Conservation (phyloP, 768 basidiomycete species). For the Mycena rosella region DNA sequence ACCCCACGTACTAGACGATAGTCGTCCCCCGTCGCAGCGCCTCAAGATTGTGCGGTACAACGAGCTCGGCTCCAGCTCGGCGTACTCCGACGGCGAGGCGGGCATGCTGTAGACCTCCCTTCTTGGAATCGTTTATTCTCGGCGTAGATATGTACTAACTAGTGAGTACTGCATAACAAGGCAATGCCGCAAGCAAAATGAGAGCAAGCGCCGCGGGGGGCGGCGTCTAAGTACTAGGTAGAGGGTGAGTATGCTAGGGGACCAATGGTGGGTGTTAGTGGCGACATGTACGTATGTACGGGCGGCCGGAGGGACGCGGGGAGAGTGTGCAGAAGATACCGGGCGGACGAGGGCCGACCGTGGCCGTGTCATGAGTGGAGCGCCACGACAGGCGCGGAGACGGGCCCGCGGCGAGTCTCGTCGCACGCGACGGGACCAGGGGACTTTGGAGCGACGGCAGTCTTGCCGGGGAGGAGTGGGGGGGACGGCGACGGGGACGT, state of each 20-base stretch:
- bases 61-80: constrained; percentile 69
- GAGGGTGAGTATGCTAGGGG: constrained; percentile 25
- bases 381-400: constrained; percentile 6
- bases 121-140: constrained; percentile 21
- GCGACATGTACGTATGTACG: constrained; percentile 11
- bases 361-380: constrained; percentile 8
- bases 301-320: constrained; percentile 14
- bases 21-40: constrained; percentile 79
- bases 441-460: constrained; percentile 40
- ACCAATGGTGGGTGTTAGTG: not conserved
- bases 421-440: constrained; percentile 5
- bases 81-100: constrained; percentile 57
- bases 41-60: constrained; percentile 74
- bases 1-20: constrained; percentile 67
- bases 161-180: constrained; percentile 30
- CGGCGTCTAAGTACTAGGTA: constrained; percentile 23
- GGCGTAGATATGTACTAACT: constrained; percentile 19
- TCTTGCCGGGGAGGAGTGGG: constrained; percentile 48
- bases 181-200: constrained; percentile 27
- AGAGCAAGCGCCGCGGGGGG: constrained; percentile 17
- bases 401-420: constrained; percentile 7
- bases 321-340: constrained; percentile 3
- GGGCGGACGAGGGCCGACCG: not conserved
- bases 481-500: constrained; percentile 60
- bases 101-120: not conserved